Percentiles rank a stretch among this genome's conserved stretches.
Evolutionary conservation across 2,329 filamentous ascomycete species (phyloP).

Genomic region (Blastomyces parvus): DNA sequence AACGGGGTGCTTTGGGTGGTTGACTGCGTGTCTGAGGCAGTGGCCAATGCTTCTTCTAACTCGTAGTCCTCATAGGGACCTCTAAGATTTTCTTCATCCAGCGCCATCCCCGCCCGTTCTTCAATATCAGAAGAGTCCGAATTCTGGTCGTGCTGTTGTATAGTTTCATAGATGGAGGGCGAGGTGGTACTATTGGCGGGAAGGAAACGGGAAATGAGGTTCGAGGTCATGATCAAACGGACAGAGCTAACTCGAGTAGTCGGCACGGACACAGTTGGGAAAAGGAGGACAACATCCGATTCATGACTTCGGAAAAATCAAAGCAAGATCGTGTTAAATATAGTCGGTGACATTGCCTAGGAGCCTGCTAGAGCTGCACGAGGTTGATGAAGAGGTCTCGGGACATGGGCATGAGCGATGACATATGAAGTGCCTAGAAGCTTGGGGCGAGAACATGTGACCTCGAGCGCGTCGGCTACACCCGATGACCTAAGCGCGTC

Average conservation of each 20-base stretch:
- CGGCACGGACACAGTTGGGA: constrained; percentile 1
- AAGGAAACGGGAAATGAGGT: constrained; percentile 43
- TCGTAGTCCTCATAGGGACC: constrained; percentile 48
- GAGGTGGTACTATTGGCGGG: constrained; percentile 32
- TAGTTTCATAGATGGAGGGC: constrained; percentile 23
- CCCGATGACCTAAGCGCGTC: not conserved
- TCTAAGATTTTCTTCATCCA: constrained; percentile 41
- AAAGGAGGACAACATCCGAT: not conserved
- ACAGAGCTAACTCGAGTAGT: not conserved
- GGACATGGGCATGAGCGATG: not conserved
- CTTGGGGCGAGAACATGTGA: constrained; percentile 1
- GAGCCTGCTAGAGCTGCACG: not conserved
- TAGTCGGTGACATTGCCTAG: not conserved
- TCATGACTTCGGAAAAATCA: not conserved
- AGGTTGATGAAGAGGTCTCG: not conserved
- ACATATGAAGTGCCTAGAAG: constrained; percentile 3
- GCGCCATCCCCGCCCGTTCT: constrained; percentile 39
- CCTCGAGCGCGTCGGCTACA: not conserved
- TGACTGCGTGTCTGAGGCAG: constrained; percentile 39
- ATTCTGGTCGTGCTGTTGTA: constrained; percentile 25
- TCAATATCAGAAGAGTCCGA: constrained; percentile 36
- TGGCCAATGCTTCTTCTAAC: constrained; percentile 46
- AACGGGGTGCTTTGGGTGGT: constrained; percentile 37
- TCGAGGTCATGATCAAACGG: constrained; percentile 42
- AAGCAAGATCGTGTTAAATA: not conserved